phyloP scores from a whole-genome alignment of 2,329 filamentous ascomycete species.

The Xylaria sp. region DNA sequence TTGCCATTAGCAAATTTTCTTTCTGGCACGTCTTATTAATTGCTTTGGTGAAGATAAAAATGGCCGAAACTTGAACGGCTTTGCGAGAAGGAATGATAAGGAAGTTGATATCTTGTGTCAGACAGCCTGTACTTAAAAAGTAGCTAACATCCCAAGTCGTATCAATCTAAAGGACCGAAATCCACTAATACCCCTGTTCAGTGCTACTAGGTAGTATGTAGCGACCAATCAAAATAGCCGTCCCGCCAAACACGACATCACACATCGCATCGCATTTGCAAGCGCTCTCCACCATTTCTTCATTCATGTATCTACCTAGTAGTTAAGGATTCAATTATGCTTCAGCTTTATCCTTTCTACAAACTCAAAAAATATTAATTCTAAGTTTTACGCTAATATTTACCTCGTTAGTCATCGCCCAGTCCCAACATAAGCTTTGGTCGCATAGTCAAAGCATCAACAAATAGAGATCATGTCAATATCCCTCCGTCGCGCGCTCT shows the following conservation, averaged over 20 bases:
- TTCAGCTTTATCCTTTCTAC: neutral
- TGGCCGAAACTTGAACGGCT: neutral
- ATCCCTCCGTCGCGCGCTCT: neutral
- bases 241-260: slow-evolving; percentile 12
- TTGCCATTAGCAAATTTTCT: neutral
- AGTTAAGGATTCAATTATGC: neutral
- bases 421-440: slow-evolving; percentile 6
- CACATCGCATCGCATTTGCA: neutral
- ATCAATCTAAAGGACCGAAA: neutral
- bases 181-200: neutral
- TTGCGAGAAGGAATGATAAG: neutral
- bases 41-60: neutral
- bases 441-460: neutral
- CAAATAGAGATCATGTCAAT: slow-evolving; percentile 1
- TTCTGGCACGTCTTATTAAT: neutral
- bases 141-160: neutral
- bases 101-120: neutral
- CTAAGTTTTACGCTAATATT: neutral
- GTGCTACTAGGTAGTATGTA: neutral
- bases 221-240: neutral
- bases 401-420: neutral
- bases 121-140: neutral
- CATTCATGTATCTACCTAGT: neutral
- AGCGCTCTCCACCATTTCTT: neutral
- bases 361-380: neutral